These are phyloP conservation scores for Gynochthodes officinalis DNA, from an alignment of 257 asterid genomes.

Conservation along the genomic window DNA sequence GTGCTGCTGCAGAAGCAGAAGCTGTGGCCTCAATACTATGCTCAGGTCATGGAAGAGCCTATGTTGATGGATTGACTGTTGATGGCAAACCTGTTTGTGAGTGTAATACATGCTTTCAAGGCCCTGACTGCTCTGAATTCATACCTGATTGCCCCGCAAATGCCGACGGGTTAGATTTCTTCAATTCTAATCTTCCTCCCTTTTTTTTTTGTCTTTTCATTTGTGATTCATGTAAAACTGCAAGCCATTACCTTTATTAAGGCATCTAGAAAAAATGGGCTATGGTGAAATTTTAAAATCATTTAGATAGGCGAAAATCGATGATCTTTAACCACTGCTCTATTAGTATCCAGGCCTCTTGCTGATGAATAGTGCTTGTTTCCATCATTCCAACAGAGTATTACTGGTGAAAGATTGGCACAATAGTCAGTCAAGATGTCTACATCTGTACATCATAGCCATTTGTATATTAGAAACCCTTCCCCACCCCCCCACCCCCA, in stretches of 20 bases:
- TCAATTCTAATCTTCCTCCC: neutral
- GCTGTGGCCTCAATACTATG: constrained; percentile 43
- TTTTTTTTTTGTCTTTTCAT: neutral
- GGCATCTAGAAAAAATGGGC: neutral
- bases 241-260: too few species aligned
- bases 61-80: constrained; percentile 36
- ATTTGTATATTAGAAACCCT: too few species aligned
- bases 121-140: constrained; percentile 47
- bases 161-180: constrained; percentile 39
- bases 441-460: neutral
- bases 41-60: constrained; percentile 68
- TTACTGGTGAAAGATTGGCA: neutral
- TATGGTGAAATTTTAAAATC: too few species aligned
- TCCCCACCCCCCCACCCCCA: too few species aligned
- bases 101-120: constrained; percentile 59
- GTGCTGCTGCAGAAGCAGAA: constrained; percentile 69
- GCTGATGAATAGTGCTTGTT: too few species aligned
- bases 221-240: too few species aligned
- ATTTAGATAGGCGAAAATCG: too few species aligned
- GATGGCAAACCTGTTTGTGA: constrained; percentile 54
- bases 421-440: neutral
- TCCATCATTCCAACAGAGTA: neutral
- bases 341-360: too few species aligned
- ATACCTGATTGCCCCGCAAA: constrained; percentile 44
- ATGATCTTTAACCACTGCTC: too few species aligned